phyloP scores from a whole-genome alignment of 441 rosid species.

The Croton setiger region DNA sequence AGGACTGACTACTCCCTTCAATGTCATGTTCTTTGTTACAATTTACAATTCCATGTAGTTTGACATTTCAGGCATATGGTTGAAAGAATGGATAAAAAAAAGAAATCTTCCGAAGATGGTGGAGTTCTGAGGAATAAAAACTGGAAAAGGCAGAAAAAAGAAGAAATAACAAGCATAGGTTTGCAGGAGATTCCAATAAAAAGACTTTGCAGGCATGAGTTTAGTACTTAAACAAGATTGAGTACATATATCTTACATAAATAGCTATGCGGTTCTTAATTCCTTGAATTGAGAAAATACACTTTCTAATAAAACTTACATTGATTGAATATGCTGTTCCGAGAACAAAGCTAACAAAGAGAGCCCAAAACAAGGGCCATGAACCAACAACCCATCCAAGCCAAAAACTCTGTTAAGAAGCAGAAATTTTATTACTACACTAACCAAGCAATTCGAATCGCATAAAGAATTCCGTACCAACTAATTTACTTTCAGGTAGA shows the following conservation, averaged over 20 bases:
- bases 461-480: neutral
- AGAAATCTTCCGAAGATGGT: neutral
- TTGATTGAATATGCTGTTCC: constrained; percentile 96
- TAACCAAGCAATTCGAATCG: neutral
- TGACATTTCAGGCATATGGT: neutral
- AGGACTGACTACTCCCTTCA: neutral
- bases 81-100: neutral
- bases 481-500: neutral
- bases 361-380: constrained; percentile 95
- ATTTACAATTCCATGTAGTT: neutral
- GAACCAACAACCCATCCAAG: constrained; percentile 89
- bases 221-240: neutral
- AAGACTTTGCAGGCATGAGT: neutral
- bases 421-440: neutral
- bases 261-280: neutral
- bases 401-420: constrained; percentile 72
- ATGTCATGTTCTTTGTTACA: neutral
- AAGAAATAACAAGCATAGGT: neutral
- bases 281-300: neutral
- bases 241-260: too few relatives aligned
- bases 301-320: constrained; percentile 45
- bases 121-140: neutral
- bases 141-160: neutral
- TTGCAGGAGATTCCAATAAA: neutral
- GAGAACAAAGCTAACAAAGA: constrained; percentile 79